Evolutionary conservation across 2,329 filamentous ascomycete genomes (phyloP), one percentile per base, ranked within the genome.

Genomic region (Penicillium glabrum): DNA sequence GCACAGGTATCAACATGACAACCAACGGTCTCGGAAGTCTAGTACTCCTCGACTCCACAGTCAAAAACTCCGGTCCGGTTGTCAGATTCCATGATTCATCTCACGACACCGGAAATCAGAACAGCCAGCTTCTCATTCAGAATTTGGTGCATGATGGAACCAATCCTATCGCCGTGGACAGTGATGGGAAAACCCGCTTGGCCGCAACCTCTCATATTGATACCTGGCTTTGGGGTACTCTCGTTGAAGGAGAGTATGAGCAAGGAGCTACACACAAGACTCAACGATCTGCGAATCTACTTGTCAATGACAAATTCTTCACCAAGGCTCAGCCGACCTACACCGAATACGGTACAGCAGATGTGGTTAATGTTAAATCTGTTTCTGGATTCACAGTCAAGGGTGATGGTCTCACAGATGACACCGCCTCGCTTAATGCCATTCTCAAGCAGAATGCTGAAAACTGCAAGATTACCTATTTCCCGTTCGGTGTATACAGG

Each of bases 351-450:
- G 68, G 69, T 13, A 63, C 68, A 5, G 68, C 71, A 23, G 73
- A 79, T 48, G 69, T 82, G 33, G 70, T 81, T 11, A 82, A 80
- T 48, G 68, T 83, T 37, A 82, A 80, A 64, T 70, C 71, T 9
- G 78, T 79, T 29, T 59, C 70, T 2, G 72, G 68, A 8, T 66
- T 71, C 48, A 59, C 63, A 1, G 77, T 80, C 2, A 73, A 74
- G 19, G 79, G 79, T 26, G 79, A 82, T 57, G 76, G 77, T 24
- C 53, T 56, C 2, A 71, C 69, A 0, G 75, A 78, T 53, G 77
- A 79, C 51, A 76, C 75, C 0, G 61, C 60, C 1, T 67, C 71
- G 11, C 66, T 77, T 29, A 76, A 76, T 21, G 60, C 66, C 8
- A 69, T 75, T 37, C 53, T 76, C 7, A 60, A 66, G 7, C 48